phyloP scores from a whole-genome alignment of 495 filamentous ascomycete species.

The Articulospora tetracladia region DNA sequence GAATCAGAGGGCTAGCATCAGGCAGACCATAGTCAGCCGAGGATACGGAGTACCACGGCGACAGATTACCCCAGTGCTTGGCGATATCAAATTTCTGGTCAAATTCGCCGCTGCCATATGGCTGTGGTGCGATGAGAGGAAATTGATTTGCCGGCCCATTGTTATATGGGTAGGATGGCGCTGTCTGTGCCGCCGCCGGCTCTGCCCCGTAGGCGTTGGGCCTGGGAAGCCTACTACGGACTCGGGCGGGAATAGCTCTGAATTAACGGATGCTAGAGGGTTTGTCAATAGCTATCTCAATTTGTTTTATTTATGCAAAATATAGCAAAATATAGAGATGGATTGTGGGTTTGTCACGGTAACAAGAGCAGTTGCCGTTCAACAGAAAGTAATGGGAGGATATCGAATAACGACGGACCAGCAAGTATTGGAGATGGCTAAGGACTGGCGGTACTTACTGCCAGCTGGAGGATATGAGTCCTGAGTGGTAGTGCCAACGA shows the following conservation, averaged over 20 bases:
- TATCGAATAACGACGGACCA: background rate
- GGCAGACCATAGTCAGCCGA: constrained; percentile 4
- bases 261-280: background rate
- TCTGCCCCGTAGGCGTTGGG: background rate
- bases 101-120: constrained; percentile 1
- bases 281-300: background rate
- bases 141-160: constrained; percentile 6
- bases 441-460: background rate
- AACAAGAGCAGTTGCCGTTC: too few species aligned
- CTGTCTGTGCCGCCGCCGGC: constrained; percentile 2
- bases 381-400: too few species aligned
- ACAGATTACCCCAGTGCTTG: constrained; percentile 4
- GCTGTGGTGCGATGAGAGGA: constrained; percentile 1
- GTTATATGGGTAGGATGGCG: background rate
- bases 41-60: constrained; percentile 4
- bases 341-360: background rate
- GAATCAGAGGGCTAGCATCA: constrained; percentile 1
- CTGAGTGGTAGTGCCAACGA: background rate
- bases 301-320: background rate
- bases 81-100: constrained; percentile 7
- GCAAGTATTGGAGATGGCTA: background rate
- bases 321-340: background rate
- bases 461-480: background rate
- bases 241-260: constrained; percentile 3
- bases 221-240: constrained; percentile 4